Percentiles rank a stretch among this genome's conserved stretches.
These are phyloP conservation scores for Fusarium sp. DNA, from an alignment of 2,329 filamentous ascomycete genomes.

Conservation along the genomic window DNA sequence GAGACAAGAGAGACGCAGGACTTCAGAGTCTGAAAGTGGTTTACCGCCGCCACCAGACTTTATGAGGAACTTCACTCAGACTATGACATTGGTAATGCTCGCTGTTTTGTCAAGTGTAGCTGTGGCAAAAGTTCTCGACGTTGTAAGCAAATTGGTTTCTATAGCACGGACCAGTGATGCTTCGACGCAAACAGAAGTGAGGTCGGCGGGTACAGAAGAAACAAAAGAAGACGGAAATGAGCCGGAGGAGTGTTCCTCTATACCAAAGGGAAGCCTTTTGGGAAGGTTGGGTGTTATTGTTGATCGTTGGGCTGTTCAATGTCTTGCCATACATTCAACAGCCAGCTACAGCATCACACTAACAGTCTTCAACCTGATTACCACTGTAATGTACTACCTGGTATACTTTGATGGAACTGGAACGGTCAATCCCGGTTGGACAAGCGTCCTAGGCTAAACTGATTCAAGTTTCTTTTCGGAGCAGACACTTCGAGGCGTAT, in stretches of 20 bases:
- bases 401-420: slow-evolving; percentile 19
- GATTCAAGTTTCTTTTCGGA: fast-evolving
- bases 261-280: fast-evolving
- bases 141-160: no score
- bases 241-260: fast-evolving
- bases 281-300: neutral
- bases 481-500: no score
- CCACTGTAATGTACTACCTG: slow-evolving; percentile 7
- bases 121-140: neutral
- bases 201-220: neutral
- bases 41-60: neutral
- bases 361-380: slow-evolving; percentile 10
- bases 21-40: neutral
- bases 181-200: neutral
- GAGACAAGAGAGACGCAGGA: neutral
- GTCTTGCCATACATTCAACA: neutral
- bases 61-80: neutral
- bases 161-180: no score
- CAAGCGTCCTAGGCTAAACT: neutral
- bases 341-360: neutral
- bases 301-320: neutral
- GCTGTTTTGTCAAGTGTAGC: neutral
- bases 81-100: neutral
- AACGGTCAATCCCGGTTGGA: slow-evolving; percentile 5
- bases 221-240: fast-evolving